Evolutionary conservation across 2,329 filamentous ascomycete species (phyloP).

Genomic region (Penicillium sp.): DNA sequence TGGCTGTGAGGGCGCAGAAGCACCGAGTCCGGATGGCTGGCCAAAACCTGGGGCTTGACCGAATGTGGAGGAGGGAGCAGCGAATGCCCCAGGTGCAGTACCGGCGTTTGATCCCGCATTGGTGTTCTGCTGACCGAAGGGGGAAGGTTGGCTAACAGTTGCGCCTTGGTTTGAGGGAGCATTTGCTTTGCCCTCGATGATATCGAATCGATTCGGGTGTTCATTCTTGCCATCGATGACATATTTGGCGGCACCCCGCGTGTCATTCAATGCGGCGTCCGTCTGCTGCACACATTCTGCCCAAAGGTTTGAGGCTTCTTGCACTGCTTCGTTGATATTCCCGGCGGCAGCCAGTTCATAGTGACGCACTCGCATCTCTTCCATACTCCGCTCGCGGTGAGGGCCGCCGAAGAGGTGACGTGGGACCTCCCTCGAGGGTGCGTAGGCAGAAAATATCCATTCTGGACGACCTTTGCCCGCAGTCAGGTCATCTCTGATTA

Average conservation of each 20-base stretch:
- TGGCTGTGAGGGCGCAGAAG: conserved; percentile 15
- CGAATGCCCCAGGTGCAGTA: conserved; percentile 20
- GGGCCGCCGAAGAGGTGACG: conserved; percentile 80
- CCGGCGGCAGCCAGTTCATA: conserved; percentile 66
- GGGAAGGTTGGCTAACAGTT: conserved; percentile 24
- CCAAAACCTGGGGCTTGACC: conserved; percentile 22
- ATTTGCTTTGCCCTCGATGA: conserved; percentile 34
- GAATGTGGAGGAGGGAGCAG: conserved; percentile 20
- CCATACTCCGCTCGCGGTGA: conserved; percentile 79
- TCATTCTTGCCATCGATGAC: conserved; percentile 65
- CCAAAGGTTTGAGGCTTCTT: conserved; percentile 58
- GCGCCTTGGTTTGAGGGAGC: conserved; percentile 15
- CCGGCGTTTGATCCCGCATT: neutral
- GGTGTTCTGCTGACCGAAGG: conserved; percentile 28
- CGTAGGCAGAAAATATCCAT: conserved; percentile 88
- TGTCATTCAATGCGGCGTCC: conserved; percentile 66
- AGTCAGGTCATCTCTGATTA: conserved; percentile 67
- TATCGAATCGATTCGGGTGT: conserved; percentile 74
- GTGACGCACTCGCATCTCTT: conserved; percentile 76
- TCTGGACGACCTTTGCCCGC: conserved; percentile 64
- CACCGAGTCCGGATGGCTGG: conserved; percentile 29
- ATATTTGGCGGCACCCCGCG: conserved; percentile 72
- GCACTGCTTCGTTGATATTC: conserved; percentile 56
- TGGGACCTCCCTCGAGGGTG: conserved; percentile 73
- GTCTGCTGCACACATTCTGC: conserved; percentile 70